Evolutionary conservation across 2,329 filamentous ascomycete genomes (phyloP).

Genomic region (Cryoendolithus antarcticus): DNA sequence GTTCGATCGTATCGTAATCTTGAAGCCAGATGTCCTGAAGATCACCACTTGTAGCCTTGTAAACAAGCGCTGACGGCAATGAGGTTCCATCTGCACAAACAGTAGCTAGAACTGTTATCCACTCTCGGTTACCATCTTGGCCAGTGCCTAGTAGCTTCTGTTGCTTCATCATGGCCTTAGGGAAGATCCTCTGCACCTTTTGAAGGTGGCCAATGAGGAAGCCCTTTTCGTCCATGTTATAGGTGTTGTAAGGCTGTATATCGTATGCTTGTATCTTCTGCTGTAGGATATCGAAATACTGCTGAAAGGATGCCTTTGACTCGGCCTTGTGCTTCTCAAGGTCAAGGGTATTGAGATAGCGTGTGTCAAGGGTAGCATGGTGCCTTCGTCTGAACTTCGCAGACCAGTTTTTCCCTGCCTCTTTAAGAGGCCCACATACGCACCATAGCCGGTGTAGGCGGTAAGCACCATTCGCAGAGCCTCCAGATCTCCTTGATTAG

Average conservation of each 20-base stretch:
- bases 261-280: constrained; percentile 8
- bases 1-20: constrained; percentile 7
- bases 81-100: constrained; percentile 8
- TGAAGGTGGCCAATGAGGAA: constrained; percentile 6
- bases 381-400: constrained; percentile 10
- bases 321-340: constrained; percentile 11
- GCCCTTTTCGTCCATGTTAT: constrained; percentile 12
- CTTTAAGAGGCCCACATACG: constrained; percentile 9
- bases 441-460: constrained; percentile 11
- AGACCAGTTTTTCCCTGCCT: constrained; percentile 9
- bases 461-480: constrained; percentile 8
- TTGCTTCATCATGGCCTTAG: constrained; percentile 2
- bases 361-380: constrained; percentile 6
- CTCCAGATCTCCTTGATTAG: constrained; percentile 13
- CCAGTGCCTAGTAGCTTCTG: constrained; percentile 5
- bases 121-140: constrained; percentile 11
- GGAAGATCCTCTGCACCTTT: constrained; percentile 8
- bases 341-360: constrained; percentile 12
- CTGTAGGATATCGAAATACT: constrained; percentile 12
- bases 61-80: constrained; percentile 9
- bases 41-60: constrained; percentile 7
- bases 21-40: constrained; percentile 10
- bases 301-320: constrained; percentile 10
- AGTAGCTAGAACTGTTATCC: constrained; percentile 8
- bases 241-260: constrained; percentile 5